phyloP scores from a whole-genome alignment of 1,284 basidiomycete species.

The Puccinia polysora region DNA sequence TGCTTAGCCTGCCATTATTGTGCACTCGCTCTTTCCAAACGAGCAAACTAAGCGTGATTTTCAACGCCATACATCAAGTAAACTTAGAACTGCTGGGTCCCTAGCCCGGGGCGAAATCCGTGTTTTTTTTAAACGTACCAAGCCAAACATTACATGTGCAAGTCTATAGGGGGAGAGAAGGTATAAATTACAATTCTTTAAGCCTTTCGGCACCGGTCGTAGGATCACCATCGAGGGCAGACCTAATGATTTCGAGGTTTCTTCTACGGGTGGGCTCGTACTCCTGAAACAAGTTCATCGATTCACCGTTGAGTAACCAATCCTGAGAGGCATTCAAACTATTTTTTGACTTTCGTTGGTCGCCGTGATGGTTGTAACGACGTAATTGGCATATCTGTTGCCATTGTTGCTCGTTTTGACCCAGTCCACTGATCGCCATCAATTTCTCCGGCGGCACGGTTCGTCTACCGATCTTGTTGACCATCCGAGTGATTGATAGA shows the following conservation, averaged over 20 bases:
- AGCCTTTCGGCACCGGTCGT: conserved; percentile 14
- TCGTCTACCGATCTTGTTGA: conserved; percentile 35
- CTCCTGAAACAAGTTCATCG: background rate
- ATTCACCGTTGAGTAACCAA: conserved; percentile 12
- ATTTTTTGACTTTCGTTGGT: too few species aligned
- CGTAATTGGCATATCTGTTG: background rate
- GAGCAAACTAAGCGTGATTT: too few species aligned
- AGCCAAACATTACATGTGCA: too few species aligned
- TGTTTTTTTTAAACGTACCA: too few species aligned
- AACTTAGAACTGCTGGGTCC: too few species aligned
- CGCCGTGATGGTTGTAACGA: background rate
- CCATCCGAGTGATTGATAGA: conserved; percentile 39
- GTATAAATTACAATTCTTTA: conserved; percentile 35
- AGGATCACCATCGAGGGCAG: conserved; percentile 29
- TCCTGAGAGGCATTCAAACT: conserved; percentile 23
- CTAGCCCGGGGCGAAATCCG: too few species aligned
- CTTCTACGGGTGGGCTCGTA: conserved; percentile 3
- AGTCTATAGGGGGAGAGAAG: too few species aligned
- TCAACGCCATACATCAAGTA: too few species aligned
- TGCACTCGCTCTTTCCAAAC: too few species aligned
- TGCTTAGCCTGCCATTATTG: too few species aligned
- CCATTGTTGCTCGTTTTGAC: conserved; percentile 9
- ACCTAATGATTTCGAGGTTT: conserved; percentile 33
- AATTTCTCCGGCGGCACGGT: conserved; percentile 21
- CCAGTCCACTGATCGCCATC: conserved; percentile 10